phyloP scores from a whole-genome alignment of 495 filamentous ascomycete genomes.

The Neurospora sp. region DNA sequence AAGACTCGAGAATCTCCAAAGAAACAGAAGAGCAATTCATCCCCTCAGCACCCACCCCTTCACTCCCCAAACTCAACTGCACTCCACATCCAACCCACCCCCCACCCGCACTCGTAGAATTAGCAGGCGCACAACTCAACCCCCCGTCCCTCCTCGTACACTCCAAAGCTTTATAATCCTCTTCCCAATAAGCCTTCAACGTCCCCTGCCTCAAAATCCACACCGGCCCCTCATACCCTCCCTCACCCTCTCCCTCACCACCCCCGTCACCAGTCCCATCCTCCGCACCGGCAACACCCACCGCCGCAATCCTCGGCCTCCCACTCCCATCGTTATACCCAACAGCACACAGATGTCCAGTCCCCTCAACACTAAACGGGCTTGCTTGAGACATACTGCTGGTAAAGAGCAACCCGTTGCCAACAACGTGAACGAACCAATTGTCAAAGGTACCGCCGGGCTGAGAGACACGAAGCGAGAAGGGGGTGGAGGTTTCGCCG shows the following conservation, averaged over 20 bases:
- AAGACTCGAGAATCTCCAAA: slow-evolving; percentile 1
- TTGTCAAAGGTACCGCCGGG: slow-evolving; percentile 18
- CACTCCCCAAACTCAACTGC: slow-evolving; percentile 5
- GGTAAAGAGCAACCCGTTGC: slow-evolving; percentile 15
- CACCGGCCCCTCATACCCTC: neutral
- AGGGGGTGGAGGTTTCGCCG: slow-evolving; percentile 13
- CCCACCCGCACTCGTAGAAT: neutral
- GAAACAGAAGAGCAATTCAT: slow-evolving; percentile 4
- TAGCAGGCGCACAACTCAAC: slow-evolving; percentile 2
- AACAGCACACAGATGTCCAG: slow-evolving; percentile 15
- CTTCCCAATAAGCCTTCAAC: neutral
- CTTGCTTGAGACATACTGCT: slow-evolving; percentile 3
- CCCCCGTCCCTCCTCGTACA: neutral
- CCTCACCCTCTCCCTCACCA: neutral
- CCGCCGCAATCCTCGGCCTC: slow-evolving; percentile 2
- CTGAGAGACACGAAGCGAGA: slow-evolving; percentile 17
- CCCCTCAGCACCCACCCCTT: neutral
- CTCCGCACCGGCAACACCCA: slow-evolving; percentile 6
- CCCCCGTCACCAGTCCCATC: neutral
- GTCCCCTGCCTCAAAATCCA: neutral
- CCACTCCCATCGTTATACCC: slow-evolving; percentile 2
- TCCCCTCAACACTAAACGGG: slow-evolving; percentile 16
- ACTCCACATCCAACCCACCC: slow-evolving; percentile 11
- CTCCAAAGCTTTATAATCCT: slow-evolving; percentile 7
- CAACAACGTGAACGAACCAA: slow-evolving; percentile 19